Conservation (phyloP, 441 rosid species). For the Manihot esculenta region DNA sequence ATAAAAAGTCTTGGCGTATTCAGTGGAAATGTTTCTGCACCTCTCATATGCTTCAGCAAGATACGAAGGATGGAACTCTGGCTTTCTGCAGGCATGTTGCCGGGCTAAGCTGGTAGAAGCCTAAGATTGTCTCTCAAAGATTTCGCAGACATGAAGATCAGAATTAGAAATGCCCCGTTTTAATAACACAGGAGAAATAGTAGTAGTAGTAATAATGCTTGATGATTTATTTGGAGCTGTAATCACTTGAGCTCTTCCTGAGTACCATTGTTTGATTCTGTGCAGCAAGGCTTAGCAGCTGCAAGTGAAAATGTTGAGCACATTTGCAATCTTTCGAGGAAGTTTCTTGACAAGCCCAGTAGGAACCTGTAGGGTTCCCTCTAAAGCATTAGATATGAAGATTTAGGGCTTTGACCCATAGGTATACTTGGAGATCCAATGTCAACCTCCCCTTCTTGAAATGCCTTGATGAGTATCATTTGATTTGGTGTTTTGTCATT, state of each 20-base stretch:
- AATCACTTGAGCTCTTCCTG: conserved; percentile 32
- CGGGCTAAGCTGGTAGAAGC: not conserved
- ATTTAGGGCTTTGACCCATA: too few species aligned
- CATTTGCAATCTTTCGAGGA: conserved; percentile 20
- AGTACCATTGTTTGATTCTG: too few species aligned
- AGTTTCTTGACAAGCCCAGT: too few species aligned
- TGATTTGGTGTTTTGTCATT: too few species aligned
- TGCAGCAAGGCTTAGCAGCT: conserved; percentile 26
- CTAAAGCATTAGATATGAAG: too few species aligned
- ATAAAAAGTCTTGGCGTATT: conserved; percentile 66
- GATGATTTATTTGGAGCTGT: conserved; percentile 28
- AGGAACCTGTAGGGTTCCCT: too few species aligned
- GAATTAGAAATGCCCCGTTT: conserved; percentile 34
- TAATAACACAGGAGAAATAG: conserved; percentile 26
- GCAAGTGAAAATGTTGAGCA: conserved; percentile 31
- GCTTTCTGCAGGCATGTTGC: conserved; percentile 27
- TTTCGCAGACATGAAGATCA: conserved; percentile 35
- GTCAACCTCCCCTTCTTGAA: too few species aligned
- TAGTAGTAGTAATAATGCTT: not conserved
- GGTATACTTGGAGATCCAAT: too few species aligned
- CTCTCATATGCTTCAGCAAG: conserved; percentile 50
- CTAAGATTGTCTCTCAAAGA: conserved; percentile 40
- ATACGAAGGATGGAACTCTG: conserved; percentile 38
- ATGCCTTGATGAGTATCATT: too few species aligned
- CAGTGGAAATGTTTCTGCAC: conserved; percentile 48